Percentiles rank a stretch among this genome's conserved stretches.
Conservation (phyloP, 208 protist genomes). For the Wallacemonas sp. region DNA sequence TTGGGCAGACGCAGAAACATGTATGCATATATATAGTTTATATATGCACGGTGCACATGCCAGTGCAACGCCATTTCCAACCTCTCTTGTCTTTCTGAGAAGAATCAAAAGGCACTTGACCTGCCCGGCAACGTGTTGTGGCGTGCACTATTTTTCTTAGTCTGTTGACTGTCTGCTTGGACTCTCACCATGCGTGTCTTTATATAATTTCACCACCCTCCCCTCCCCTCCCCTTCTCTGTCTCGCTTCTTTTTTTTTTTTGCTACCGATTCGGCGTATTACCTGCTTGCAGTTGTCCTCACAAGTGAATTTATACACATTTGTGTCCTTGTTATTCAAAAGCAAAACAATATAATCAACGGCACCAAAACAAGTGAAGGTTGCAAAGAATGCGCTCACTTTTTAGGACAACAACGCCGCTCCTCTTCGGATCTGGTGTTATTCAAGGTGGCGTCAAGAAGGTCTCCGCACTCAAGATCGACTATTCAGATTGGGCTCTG, state of each 20-base stretch:
- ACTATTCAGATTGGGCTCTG: conserved; percentile 73
- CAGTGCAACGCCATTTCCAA: too few relatives aligned
- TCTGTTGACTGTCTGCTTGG: too few relatives aligned
- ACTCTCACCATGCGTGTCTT: too few relatives aligned
- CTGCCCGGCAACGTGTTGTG: too few relatives aligned
- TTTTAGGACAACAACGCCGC: conserved; percentile 24
- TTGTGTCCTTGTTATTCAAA: too few relatives aligned
- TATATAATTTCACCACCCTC: background rate
- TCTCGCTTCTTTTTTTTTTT: background rate
- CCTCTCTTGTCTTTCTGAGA: too few relatives aligned
- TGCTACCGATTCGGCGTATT: too few relatives aligned
- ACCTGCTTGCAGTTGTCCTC: background rate
- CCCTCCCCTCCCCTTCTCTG: background rate
- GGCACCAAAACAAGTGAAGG: background rate
- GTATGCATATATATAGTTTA: too few relatives aligned
- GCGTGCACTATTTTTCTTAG: too few relatives aligned
- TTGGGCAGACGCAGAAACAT: too few relatives aligned
- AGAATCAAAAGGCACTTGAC: too few relatives aligned
- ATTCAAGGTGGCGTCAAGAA: conserved; percentile 84
- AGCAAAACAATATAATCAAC: background rate
- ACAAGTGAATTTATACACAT: background rate
- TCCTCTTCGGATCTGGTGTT: conserved; percentile 75
- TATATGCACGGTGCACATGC: too few relatives aligned
- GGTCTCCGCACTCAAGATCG: conserved; percentile 34
- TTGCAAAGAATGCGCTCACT: conserved; percentile 12